Base-by-base conservation (phyloP, 768 basidiomycete species). In the Pulveroboletus sp. region DNA sequence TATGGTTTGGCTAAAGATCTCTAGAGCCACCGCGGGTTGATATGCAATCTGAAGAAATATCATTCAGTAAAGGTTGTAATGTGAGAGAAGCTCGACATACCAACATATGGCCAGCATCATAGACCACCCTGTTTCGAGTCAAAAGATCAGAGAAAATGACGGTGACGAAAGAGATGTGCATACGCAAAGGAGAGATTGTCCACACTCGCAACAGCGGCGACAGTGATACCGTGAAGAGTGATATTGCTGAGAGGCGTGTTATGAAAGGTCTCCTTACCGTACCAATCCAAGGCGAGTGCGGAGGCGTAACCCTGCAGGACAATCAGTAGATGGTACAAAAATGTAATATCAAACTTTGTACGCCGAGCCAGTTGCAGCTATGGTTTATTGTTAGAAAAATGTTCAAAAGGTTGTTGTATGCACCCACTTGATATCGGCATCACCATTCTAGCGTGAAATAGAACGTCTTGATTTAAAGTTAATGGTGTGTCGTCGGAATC, bases 121-220 rank as follows among this genome's bases (percentile, higher is more conserved):
- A 84, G 0, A 86, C 74, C 12, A 81, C 71, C 51, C 82, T 82
- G 32, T 23, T 14, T 17, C 16, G 33, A 6, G 46, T 23, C 17
- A 10, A 23, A 14, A 33, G 31, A n/a, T n/a, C 10, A 3, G 19
- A 20, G n/a, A 21, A 24, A 3, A 21, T 8, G 13, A 21, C n/a
- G n/a, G 25, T 1, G 1, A n/a, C n/a, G n/a, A 21, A 39, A 12
- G 20, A 33, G 29, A 14, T 29, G 17, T 20, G 75, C 82, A 57
- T 49, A 84, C 82, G 81, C 84, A 61, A 85, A 86, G 0, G 79
- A 71, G 58, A 85, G 84, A 49, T 82, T 81, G 52, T 80, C 81
- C 29, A 85, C 77, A 42, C 84, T 84, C 59, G 81, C 76, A 14
- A 84, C 72, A 0, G 81, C 77, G 0, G 80, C 84, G 5, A 85